Base-by-base conservation (phyloP, 768 basidiomycete species). In the Boletus bicolor region DNA sequence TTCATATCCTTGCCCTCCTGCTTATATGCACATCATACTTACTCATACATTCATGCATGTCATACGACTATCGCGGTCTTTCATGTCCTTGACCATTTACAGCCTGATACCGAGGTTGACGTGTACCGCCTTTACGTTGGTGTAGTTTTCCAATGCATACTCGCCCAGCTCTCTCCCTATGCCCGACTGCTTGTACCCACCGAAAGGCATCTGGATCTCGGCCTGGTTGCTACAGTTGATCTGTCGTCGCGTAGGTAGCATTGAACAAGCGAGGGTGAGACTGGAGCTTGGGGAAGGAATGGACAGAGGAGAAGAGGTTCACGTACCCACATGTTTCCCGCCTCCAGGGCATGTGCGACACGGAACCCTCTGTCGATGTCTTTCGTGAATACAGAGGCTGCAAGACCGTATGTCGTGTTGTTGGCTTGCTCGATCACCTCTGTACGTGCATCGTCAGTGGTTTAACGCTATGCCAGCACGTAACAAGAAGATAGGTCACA, bases 261-360 rank as follows among this genome's bases (percentile, higher is more conserved):
- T 34, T 34, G 21, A 48, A 21, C 9, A 30, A n/a, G 11, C 17
- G 15, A 5, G 21, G 9, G 30, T n/a, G 30, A 46, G 30, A 6
- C 11, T 12, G 26, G 9, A 46, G 43, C 28, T 21, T 32, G 5
- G 42, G 14, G 17, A 46, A 47, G 28, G 21, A 32, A 32, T 21
- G 15, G n/a, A 14, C 9, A 3, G 28, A 28, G 28, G 24, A 26
- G 26, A 7, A 6, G 32, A 17, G 32, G 21, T 30, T 36, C 46
- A 67, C 52, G 11, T 52, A 84, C 79, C 84, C 85, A 91, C 12
- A 81, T 82, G 15, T 87, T 78, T 32, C 80, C 80, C 4, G 77
- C 77, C 53, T 81, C 74, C 12, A 82, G 63, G 42, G 68, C 66
- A 49, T 75, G 70, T 15, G 77, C 76, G 30, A 77, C 72, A 11